Base-by-base conservation (phyloP, 202 grass and related monocot species). In the Dendrocalamus latiflorus region DNA sequence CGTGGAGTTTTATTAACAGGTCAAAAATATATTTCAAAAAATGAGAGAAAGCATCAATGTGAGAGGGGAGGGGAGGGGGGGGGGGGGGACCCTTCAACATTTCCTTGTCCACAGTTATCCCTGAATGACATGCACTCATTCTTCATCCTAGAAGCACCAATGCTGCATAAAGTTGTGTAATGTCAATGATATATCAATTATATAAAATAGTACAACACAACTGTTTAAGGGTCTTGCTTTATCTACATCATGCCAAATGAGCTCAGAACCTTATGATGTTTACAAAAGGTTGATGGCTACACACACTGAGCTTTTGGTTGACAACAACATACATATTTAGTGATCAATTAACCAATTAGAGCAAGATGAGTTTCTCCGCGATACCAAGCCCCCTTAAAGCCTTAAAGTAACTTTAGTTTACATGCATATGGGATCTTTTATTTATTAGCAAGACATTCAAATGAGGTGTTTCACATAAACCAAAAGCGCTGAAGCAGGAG, bases 141-240 rank as follows among this genome's bases (percentile, higher is more conserved):
- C 89, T 94, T 99, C 84, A 99, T 86, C 88, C 90, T 96, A 57
- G 91, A 95, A 91, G 97, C 97, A 79, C 97, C 97, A 63, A 99
- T 99, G 85, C 97, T 99, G 87, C 60, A 91, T 72, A 65, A 84
- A 82, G 72, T 80, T 78, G 63, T n/a, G 22, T 73, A 83, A 78
- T 64, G 25, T 84, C 71, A 74, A 73, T 48, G 16, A 66, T 58
- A 83, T 7, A 55, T 86, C 59, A 25, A 72, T 58, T 67, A 13
- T 72, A 44, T 16, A 74, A 42, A 72, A 91, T 42, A 68, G 21
- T 42, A 85, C 74, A 48, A 60, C 12, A 55, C 25, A 77, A 78
- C 64, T n/a, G 12, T 82, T 30, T 25, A 36, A 36, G 11, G 67
- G 33, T 48, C 20, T 72, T 75, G 42, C 17, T 62, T 79, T 55